phyloP scores from a whole-genome alignment of 331 rosid genomes.

The Pyracantha coccinea region DNA sequence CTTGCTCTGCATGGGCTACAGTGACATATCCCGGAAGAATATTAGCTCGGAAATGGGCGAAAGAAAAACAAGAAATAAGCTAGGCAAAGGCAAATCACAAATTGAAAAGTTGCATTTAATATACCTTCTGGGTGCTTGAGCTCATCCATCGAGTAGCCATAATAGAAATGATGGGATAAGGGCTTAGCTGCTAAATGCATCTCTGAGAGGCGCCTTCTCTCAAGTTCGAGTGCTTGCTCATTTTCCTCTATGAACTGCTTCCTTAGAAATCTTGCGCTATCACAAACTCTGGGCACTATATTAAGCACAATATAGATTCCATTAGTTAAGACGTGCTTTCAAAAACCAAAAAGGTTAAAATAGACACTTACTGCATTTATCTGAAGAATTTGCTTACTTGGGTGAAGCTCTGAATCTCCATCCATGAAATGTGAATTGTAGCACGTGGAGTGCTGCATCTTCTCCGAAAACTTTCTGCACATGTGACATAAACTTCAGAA shows the following conservation, averaged over 20 bases:
- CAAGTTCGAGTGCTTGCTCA: conserved; percentile 26
- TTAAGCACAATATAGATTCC: neutral
- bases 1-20: conserved; percentile 15
- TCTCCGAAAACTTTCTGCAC: conserved; percentile 33
- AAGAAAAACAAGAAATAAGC: neutral
- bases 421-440: conserved; percentile 22
- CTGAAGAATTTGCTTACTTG: conserved; percentile 16
- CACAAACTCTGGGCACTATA: conserved; percentile 20
- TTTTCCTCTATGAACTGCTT: conserved; percentile 25
- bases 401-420: conserved; percentile 26
- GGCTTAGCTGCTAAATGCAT: conserved; percentile 15
- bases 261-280: conserved; percentile 22
- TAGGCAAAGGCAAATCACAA: too few species aligned
- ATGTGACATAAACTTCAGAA: neutral
- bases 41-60: neutral
- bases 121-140: conserved; percentile 27
- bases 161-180: conserved; percentile 15
- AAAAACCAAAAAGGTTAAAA: too few species aligned
- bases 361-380: neutral
- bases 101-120: neutral
- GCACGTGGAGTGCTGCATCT: conserved; percentile 9
- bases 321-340: neutral
- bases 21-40: neutral
- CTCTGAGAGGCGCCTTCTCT: conserved; percentile 19
- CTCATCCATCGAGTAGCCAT: conserved; percentile 21